Evolutionary conservation across 2,329 filamentous ascomycete species (phyloP).

Genomic region (Gaeumannomyces sp.): DNA sequence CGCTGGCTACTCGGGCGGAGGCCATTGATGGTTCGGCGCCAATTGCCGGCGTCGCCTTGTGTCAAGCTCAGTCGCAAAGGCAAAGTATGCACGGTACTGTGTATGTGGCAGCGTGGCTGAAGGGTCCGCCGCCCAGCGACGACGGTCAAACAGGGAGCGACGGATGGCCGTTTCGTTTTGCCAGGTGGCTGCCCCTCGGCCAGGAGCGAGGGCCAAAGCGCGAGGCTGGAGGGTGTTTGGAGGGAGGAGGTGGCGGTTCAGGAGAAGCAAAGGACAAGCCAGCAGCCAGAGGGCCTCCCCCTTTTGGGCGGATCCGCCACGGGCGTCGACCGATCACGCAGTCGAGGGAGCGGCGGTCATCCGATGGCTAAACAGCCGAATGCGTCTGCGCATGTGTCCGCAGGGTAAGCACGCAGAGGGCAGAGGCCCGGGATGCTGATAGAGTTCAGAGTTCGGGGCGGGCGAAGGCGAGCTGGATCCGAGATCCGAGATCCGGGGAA

Average conservation of each 20-base stretch:
- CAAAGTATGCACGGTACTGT: background rate
- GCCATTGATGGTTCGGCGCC: background rate
- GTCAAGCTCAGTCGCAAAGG: background rate
- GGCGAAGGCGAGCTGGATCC: background rate
- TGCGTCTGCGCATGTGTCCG: too few relatives aligned
- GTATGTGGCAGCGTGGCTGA: background rate
- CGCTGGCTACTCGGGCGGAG: background rate
- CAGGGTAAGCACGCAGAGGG: background rate
- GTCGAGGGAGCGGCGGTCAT: too few relatives aligned
- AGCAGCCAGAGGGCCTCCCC: too few relatives aligned
- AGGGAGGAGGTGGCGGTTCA: background rate
- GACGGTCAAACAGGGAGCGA: background rate
- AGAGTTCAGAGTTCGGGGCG: background rate
- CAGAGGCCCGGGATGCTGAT: background rate
- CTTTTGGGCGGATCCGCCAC: too few relatives aligned
- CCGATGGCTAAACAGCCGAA: too few relatives aligned
- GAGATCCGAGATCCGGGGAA: background rate
- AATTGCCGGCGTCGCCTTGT: background rate
- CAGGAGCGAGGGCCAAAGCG: background rate
- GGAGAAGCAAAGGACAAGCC: too few relatives aligned
- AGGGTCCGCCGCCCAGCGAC: background rate
- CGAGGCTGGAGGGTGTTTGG: background rate
- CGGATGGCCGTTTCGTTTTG: background rate
- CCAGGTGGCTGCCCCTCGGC: background rate
- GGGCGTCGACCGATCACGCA: too few relatives aligned